Evolutionary conservation across 768 basidiomycete genomes (phyloP), one percentile per base, ranked within the genome.

Genomic region (Podaxis mareebaensis): DNA sequence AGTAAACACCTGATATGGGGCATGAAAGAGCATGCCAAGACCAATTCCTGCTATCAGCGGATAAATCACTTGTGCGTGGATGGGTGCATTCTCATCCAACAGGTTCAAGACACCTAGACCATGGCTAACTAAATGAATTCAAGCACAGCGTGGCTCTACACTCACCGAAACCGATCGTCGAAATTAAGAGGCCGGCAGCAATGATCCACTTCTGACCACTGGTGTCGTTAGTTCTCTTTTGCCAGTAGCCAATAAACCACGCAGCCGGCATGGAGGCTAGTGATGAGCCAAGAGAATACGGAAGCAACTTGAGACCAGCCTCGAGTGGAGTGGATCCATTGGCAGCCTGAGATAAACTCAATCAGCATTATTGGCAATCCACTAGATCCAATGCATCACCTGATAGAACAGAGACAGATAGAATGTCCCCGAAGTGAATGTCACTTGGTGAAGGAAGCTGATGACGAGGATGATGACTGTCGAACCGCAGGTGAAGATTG

Each of bases 401-500:
- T 95, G 92, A 74, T 85, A 93, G 73, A 86, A 94, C 24, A 94
- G 74, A 0, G 92, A 90, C 52, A 95, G 84, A 75, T 92, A 95
- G 76, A 91, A 95, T 4, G 92, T 94, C 54, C 91, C 92, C 36
- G 92, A 85, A 66, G 85, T 93, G 74, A 93, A 95, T 15, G 86
- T 87, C 65, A 93, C 82, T 70, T 92, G 92, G 73, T 94, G 93
- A 60, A 94, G 79, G 76, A 93, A 92, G 17, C 85, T 85, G 64
- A 91, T 80, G 17, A 86, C 56, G 36, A 94, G 83, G 52, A 91
- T 79, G 62, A 82, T 81, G 65, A 87, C 91, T 93, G 67, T 58
- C 57, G 33, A 58, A 38, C 39, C 40, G 66, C 42, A 67, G 36
- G 65, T 68, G 44, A 70, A 20, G 68, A 60, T 39, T 61, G 62